These are phyloP conservation scores for Fraxinus sp. DNA, from an alignment of 305 asterid species.

Conservation along the genomic window DNA sequence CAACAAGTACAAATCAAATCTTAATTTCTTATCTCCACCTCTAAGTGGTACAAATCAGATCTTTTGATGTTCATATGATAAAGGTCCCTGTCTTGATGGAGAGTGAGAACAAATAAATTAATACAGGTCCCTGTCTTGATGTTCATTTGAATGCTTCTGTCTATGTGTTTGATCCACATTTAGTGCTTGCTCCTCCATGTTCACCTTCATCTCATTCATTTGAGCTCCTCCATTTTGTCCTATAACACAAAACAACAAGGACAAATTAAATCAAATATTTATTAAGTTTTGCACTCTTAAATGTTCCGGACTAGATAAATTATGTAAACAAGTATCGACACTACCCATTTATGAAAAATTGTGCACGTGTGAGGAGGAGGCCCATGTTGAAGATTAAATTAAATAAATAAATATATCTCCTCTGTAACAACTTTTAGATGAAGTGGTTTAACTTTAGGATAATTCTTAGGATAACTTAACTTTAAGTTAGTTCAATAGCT, in stretches of 20 bases:
- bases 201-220: conserved; percentile 18
- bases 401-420: background rate
- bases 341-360: background rate
- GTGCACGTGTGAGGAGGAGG: background rate
- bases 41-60: background rate
- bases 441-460: background rate
- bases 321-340: background rate
- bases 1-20: background rate
- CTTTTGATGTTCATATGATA: background rate
- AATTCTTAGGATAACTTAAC: no score
- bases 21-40: background rate
- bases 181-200: background rate
- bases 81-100: background rate
- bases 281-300: background rate
- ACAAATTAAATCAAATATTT: background rate
- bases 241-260: background rate
- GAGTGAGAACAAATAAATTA: background rate
- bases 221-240: conserved; percentile 27
- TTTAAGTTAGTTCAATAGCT: background rate
- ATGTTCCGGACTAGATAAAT: background rate
- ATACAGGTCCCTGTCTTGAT: background rate
- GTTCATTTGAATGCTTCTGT: background rate
- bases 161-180: background rate
- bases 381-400: background rate
- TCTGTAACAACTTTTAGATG: background rate